Conservation (phyloP, 208 protist species). For the Tritrichomonas foetus region DNA sequence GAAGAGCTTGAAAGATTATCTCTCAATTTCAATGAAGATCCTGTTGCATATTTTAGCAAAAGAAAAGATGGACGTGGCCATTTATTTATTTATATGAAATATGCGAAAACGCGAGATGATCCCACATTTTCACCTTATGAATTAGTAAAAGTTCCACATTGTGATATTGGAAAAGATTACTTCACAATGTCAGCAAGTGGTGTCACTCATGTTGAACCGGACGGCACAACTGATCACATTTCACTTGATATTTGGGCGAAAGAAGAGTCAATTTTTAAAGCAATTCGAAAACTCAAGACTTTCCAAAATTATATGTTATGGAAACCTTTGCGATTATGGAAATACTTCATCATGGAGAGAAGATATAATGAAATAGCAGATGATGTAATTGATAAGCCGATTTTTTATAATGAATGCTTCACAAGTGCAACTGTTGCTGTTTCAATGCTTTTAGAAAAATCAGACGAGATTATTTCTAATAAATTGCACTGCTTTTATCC, state of each 20-base stretch:
- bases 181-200: constrained; percentile 34
- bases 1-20: neutral
- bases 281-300: neutral
- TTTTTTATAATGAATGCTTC: neutral
- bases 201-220: neutral
- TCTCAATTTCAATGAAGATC: constrained; percentile 27
- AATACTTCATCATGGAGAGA: neutral
- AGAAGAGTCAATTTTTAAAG: constrained; percentile 22
- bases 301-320: neutral
- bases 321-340: neutral
- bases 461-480: neutral
- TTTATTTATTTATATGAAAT: constrained; percentile 13
- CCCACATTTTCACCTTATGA: constrained; percentile 12
- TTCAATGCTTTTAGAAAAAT: neutral
- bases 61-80: constrained; percentile 33
- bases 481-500: neutral
- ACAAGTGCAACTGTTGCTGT: neutral
- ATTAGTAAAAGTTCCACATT: neutral
- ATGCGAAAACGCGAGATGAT: neutral
- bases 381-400: neutral
- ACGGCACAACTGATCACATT: neutral
- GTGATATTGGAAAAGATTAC: neutral
- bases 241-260: neutral
- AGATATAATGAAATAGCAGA: neutral
- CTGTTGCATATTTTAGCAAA: constrained; percentile 12